These are phyloP conservation scores for Dryadomyces quercivorus DNA, from an alignment of 2,329 filamentous ascomycete genomes.

Conservation along the genomic window DNA sequence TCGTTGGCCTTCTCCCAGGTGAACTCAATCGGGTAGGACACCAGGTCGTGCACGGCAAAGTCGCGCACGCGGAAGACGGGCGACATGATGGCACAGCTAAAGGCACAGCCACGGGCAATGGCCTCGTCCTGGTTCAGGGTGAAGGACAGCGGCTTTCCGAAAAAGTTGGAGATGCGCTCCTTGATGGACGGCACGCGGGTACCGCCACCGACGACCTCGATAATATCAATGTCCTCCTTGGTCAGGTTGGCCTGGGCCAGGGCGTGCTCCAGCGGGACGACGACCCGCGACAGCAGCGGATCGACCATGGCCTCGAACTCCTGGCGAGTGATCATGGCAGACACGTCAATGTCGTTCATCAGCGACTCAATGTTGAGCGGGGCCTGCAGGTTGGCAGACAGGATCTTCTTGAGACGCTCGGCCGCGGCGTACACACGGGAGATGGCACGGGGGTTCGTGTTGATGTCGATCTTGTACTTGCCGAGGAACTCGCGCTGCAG, in stretches of 20 bases:
- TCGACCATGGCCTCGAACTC: conserved; percentile 86
- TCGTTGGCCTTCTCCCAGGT: conserved; percentile 97
- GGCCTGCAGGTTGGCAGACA: conserved; percentile 87
- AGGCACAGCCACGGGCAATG: conserved; percentile 87
- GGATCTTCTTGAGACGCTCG: conserved; percentile 97
- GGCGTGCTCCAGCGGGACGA: conserved; percentile 72
- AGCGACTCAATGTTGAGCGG: conserved; percentile 95
- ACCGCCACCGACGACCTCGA: conserved; percentile 90
- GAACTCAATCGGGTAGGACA: conserved; percentile 97
- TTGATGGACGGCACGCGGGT: conserved; percentile 91
- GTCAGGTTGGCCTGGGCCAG: conserved; percentile 87
- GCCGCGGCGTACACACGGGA: conserved; percentile 78
- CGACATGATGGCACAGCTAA: conserved; percentile 94
- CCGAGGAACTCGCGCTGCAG: conserved; percentile 93
- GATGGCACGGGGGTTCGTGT: conserved; percentile 77
- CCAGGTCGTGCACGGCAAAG: conserved; percentile 94
- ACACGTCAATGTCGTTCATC: conserved; percentile 95
- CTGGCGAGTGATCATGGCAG: conserved; percentile 78
- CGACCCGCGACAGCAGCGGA: conserved; percentile 63
- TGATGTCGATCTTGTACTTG: conserved; percentile 96
- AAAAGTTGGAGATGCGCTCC: conserved; percentile 79
- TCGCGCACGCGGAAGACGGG: conserved; percentile 97
- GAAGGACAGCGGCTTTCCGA: conserved; percentile 85
- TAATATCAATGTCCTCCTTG: conserved; percentile 79
- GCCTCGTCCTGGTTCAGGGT: conserved; percentile 98